A percentile compares a stretch with the other conserved stretches of the same genome.
Conservation (phyloP, 192 early-diverging fungal genomes). For the Entomortierella beljakovae region DNA sequence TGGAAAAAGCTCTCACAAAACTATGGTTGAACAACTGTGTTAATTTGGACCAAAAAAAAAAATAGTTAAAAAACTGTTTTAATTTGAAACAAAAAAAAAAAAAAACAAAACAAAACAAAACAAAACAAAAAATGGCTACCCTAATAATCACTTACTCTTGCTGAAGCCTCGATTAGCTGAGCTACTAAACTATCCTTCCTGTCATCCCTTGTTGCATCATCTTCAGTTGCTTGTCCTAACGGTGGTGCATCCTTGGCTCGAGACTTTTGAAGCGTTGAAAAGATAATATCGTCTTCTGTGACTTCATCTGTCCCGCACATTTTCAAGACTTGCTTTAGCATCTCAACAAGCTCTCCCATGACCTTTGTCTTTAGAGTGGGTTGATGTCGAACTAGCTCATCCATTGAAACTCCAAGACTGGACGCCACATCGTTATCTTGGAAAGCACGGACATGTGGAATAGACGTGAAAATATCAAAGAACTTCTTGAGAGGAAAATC, state of each 20-base stretch:
- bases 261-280: constrained; percentile 34
- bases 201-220: constrained; percentile 58
- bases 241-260: constrained; percentile 26
- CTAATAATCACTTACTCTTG: constrained; percentile 61
- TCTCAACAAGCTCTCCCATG: constrained; percentile 73
- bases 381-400: constrained; percentile 97
- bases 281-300: constrained; percentile 61
- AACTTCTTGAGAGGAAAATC: constrained; percentile 78
- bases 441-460: constrained; percentile 80
- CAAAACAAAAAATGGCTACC: too few species aligned
- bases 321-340: constrained; percentile 75
- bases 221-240: constrained; percentile 29
- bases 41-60: too few species aligned
- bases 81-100: too few species aligned
- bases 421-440: constrained; percentile 87
- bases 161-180: constrained; percentile 73
- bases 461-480: constrained; percentile 80
- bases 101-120: too few species aligned
- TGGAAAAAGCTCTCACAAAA: constrained; percentile 92
- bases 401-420: constrained; percentile 86
- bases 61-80: too few species aligned
- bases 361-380: constrained; percentile 82
- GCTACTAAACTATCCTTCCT: constrained; percentile 65
- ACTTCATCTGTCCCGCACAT: constrained; percentile 67
- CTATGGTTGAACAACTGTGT: too few species aligned